These are phyloP conservation scores for Grosmannia huntii DNA, from an alignment of 2,329 filamentous ascomycete genomes.

Conservation along the genomic window DNA sequence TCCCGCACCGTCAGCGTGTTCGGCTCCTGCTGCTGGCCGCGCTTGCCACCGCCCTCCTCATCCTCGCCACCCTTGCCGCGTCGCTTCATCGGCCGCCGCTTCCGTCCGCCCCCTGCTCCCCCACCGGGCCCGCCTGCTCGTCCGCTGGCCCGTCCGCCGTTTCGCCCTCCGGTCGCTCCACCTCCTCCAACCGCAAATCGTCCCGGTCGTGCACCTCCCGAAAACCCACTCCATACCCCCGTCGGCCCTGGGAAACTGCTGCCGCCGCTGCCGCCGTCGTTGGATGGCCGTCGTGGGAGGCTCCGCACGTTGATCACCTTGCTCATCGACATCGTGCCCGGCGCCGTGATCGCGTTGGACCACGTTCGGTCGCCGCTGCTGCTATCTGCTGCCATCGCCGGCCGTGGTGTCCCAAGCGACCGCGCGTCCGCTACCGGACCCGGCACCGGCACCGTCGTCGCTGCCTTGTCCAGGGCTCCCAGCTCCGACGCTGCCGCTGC, in stretches of 20 bases:
- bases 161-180: neutral
- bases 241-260: constrained; percentile 4
- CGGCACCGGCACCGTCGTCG: neutral
- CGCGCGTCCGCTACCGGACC: neutral
- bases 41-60: neutral
- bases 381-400: neutral
- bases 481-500: constrained; percentile 15
- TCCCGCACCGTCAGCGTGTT: constrained; percentile 11
- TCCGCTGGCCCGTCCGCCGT: neutral
- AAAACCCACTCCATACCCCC: constrained; percentile 1
- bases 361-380: neutral
- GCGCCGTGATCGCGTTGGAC: neutral
- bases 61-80: neutral
- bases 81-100: constrained; percentile 3
- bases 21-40: neutral
- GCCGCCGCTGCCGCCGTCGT: neutral
- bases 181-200: neutral
- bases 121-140: neutral
- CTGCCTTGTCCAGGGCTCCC: constrained; percentile 7
- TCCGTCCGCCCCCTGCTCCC: neutral
- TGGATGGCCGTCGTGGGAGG: constrained; percentile 6
- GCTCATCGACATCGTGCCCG: neutral
- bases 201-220: neutral
- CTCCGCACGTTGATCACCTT: constrained; percentile 19
- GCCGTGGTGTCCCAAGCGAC: neutral